Conservation (phyloP, 2,329 filamentous ascomycete genomes). For the Sporothrix humicola region DNA sequence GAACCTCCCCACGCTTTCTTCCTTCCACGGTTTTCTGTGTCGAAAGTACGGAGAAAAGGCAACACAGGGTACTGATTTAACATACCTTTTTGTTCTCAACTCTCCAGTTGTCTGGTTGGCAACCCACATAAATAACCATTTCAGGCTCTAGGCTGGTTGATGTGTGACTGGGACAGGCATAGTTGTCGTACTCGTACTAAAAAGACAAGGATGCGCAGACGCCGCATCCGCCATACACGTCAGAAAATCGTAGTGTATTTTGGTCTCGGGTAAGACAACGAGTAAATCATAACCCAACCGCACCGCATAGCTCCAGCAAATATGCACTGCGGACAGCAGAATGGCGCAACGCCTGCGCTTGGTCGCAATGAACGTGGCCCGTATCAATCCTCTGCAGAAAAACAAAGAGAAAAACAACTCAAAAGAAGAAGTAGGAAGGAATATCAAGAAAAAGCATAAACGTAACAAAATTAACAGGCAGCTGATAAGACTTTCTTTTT, state of each 20-base stretch:
- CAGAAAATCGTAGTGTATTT: background rate
- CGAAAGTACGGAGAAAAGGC: too few species aligned
- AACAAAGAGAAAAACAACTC: background rate
- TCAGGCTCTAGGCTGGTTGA: background rate
- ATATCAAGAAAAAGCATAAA: background rate
- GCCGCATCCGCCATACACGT: conserved; percentile 7
- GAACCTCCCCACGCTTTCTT: conserved; percentile 4
- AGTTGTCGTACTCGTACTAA: conserved; percentile 1
- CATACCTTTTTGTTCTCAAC: background rate
- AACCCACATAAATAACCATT: background rate
- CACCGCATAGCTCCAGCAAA: background rate
- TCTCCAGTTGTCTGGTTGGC: background rate
- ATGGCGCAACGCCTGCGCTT: background rate
- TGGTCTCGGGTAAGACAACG: conserved; percentile 3
- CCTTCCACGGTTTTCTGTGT: background rate
- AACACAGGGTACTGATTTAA: background rate
- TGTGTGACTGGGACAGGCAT: background rate
- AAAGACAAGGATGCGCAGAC: conserved; percentile 3
- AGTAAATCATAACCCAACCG: background rate
- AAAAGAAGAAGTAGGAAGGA: too few species aligned
- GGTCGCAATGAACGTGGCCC: background rate
- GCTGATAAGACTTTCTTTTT: background rate
- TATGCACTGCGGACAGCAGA: background rate
- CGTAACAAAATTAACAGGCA: background rate
- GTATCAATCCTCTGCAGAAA: background rate